phyloP scores from a whole-genome alignment of 2,329 filamentous ascomycete species.

The Eurotiales sp. region DNA sequence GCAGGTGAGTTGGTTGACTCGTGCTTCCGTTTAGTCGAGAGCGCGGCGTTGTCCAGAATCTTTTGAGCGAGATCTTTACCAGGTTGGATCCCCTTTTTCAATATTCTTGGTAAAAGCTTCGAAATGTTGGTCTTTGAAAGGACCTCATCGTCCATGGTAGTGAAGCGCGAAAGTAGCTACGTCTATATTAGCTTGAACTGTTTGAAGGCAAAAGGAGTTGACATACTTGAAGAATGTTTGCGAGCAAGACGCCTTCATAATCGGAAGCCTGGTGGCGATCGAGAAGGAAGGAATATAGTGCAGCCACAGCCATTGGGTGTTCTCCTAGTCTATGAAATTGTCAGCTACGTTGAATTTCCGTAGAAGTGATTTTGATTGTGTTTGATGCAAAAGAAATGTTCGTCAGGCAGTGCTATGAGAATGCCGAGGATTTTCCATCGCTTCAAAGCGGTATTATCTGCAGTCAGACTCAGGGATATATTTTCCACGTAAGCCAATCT shows the following conservation, averaged over 20 bases:
- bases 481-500: conserved; percentile 10
- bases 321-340: conserved; percentile 42
- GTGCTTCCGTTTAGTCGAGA: conserved; percentile 42
- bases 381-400: conserved; percentile 1
- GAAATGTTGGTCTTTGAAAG: conserved; percentile 58
- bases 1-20: conserved; percentile 34
- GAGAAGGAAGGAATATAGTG: conserved; percentile 46
- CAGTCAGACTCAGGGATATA: not conserved
- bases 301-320: conserved; percentile 45
- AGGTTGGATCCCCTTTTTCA: conserved; percentile 57
- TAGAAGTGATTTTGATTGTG: conserved; percentile 24
- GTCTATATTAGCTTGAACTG: conserved; percentile 20
- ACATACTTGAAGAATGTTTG: conserved; percentile 44
- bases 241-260: conserved; percentile 42
- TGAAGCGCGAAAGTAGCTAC: conserved; percentile 53
- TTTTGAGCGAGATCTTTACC: conserved; percentile 54
- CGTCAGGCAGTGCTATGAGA: not conserved
- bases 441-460: not conserved
- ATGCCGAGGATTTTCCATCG: not conserved
- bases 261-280: conserved; percentile 48
- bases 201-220: not conserved
- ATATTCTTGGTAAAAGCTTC: conserved; percentile 55
- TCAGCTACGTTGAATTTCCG: conserved; percentile 17
- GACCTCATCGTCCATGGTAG: conserved; percentile 55
- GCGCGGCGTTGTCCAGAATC: conserved; percentile 49